phyloP scores from a whole-genome alignment of 495 filamentous ascomycete genomes.

The Podospora pseudopauciseta region DNA sequence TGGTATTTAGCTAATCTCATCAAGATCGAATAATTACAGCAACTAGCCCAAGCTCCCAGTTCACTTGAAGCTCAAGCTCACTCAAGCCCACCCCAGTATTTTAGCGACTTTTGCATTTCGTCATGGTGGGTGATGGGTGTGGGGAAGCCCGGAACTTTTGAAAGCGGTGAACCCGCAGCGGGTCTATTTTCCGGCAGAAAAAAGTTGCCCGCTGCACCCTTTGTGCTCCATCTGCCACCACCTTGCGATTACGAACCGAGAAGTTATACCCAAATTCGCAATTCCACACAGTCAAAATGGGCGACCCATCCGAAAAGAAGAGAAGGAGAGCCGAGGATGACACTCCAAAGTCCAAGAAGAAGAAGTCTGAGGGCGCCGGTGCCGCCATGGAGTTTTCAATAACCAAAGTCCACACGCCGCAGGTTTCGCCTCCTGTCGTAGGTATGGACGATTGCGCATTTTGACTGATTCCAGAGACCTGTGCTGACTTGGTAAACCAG shows the following conservation, averaged over 20 bases:
- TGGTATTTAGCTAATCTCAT: too few relatives aligned
- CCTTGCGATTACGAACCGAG: background rate
- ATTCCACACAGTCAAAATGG: constrained; percentile 40
- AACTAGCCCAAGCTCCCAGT: background rate
- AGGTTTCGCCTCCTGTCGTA: constrained; percentile 62
- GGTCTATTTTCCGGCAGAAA: constrained; percentile 18
- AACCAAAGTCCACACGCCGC: constrained; percentile 55
- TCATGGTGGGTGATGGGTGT: constrained; percentile 5
- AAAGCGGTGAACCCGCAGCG: constrained; percentile 14
- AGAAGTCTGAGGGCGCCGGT: constrained; percentile 31
- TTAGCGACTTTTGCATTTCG: constrained; percentile 3
- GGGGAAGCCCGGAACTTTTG: background rate
- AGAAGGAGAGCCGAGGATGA: constrained; percentile 62
- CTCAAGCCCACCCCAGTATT: background rate
- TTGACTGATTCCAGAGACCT: background rate
- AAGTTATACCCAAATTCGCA: background rate
- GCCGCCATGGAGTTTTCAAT: constrained; percentile 44
- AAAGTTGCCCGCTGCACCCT: constrained; percentile 14
- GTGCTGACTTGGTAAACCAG: constrained; percentile 39
- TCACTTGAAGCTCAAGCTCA: background rate
- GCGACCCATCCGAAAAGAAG: constrained; percentile 62
- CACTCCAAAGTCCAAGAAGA: constrained; percentile 46
- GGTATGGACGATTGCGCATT: constrained; percentile 41
- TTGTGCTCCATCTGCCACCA: background rate
- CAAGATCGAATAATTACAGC: background rate